Evolutionary conservation across 2,329 filamentous ascomycete species (phyloP).

Genomic region (Trichoderma cornu-damae): DNA sequence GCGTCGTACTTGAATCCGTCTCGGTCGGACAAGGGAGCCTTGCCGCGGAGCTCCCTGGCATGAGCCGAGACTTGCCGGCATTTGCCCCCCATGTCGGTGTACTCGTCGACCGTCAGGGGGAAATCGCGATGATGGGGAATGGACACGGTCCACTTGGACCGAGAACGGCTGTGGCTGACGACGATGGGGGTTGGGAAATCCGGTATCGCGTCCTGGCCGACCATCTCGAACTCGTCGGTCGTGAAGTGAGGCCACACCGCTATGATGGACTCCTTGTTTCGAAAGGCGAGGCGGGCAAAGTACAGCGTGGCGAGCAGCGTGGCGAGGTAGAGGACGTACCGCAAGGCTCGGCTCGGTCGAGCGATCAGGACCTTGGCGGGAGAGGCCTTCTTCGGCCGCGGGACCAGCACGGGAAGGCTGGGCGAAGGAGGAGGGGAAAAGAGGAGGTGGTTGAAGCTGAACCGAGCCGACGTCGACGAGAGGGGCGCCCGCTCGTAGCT

Average conservation of each 20-base stretch:
- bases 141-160: slow-evolving; percentile 72
- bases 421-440: slow-evolving; percentile 66
- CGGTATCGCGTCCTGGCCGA: slow-evolving; percentile 60
- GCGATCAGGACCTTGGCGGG: slow-evolving; percentile 42
- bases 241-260: slow-evolving; percentile 41
- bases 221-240: slow-evolving; percentile 55
- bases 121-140: slow-evolving; percentile 65
- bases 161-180: slow-evolving; percentile 59
- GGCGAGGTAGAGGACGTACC: slow-evolving; percentile 50
- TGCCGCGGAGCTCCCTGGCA: slow-evolving; percentile 44
- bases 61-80: slow-evolving; percentile 60
- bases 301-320: slow-evolving; percentile 50
- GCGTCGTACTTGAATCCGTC: slow-evolving; percentile 52
- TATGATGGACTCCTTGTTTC: slow-evolving; percentile 27
- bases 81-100: slow-evolving; percentile 63
- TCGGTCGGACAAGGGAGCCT: slow-evolving; percentile 39
- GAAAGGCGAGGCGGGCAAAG: slow-evolving; percentile 32
- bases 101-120: slow-evolving; percentile 61
- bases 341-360: slow-evolving; percentile 53
- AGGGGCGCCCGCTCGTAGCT: slow-evolving; percentile 47
- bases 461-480: slow-evolving; percentile 57
- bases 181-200: slow-evolving; percentile 68
- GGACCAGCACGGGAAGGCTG: slow-evolving; percentile 62
- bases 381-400: slow-evolving; percentile 57
- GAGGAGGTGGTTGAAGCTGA: slow-evolving; percentile 62